Percentiles rank a stretch among this genome's conserved stretches.
Conservation (phyloP, 2,329 filamentous ascomycete genomes). For the Cadophora sp. region DNA sequence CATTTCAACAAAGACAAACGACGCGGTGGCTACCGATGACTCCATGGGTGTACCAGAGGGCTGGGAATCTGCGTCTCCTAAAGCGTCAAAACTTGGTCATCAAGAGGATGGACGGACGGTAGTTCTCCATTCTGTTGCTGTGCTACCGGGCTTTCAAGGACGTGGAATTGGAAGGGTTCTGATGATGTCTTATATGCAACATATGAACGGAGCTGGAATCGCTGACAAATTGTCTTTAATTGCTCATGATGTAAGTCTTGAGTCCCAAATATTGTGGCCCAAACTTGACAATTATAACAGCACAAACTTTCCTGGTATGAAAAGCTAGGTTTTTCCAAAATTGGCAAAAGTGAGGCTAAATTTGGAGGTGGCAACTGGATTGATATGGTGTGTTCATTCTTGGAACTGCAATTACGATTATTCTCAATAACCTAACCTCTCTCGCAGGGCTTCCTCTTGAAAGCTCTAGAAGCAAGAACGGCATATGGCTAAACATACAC, state of each 20-base stretch:
- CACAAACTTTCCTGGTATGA: constrained; percentile 78
- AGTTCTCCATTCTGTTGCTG: constrained; percentile 82
- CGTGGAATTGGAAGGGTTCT: constrained; percentile 77
- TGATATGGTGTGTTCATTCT: constrained; percentile 72
- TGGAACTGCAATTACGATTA: too few species aligned
- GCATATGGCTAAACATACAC: constrained; percentile 36
- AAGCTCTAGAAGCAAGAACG: constrained; percentile 38
- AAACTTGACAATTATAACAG: constrained; percentile 44
- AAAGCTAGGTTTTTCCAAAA: constrained; percentile 73
- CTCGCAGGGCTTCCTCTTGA: constrained; percentile 40
- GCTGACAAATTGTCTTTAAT: constrained; percentile 79
- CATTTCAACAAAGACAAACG: constrained; percentile 73
- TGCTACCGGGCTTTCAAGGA: constrained; percentile 76
- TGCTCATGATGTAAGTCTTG: constrained; percentile 71
- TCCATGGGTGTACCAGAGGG: constrained; percentile 77
- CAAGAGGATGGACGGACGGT: constrained; percentile 76
- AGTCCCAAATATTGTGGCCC: too few species aligned
- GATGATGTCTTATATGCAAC: constrained; percentile 78
- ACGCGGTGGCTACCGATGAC: constrained; percentile 70
- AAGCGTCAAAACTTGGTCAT: constrained; percentile 65
- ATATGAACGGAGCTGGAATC: constrained; percentile 72
- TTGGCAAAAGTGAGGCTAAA: constrained; percentile 70
- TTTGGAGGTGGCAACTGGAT: constrained; percentile 84
- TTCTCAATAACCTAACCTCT: constrained; percentile 6
- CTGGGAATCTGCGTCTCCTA: constrained; percentile 60